These are phyloP conservation scores for Magnaporthales sp. DNA, from an alignment of 2,329 filamentous ascomycete species.

Conservation along the genomic window DNA sequence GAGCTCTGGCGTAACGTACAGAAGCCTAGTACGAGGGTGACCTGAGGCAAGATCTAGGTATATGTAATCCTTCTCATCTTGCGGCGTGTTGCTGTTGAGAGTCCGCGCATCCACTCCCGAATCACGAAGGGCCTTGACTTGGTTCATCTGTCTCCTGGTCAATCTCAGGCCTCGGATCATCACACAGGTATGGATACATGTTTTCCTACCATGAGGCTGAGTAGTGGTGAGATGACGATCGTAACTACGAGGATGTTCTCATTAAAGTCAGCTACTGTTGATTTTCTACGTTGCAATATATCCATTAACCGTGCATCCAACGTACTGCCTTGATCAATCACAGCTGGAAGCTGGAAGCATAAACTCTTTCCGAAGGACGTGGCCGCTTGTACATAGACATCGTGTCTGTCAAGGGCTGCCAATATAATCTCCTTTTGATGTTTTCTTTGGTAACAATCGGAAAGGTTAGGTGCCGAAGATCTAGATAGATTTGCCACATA, in stretches of 20 bases:
- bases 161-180: background rate
- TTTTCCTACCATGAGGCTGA: constrained; percentile 73
- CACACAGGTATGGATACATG: background rate
- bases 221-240: constrained; percentile 79
- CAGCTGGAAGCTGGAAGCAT: constrained; percentile 85
- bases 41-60: constrained; percentile 78
- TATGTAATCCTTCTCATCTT: constrained; percentile 56
- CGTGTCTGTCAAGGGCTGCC: constrained; percentile 70
- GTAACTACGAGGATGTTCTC: constrained; percentile 51
- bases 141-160: constrained; percentile 55
- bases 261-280: background rate
- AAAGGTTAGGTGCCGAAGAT: background rate
- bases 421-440: constrained; percentile 81
- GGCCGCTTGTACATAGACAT: constrained; percentile 89
- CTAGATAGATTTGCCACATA: background rate
- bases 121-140: constrained; percentile 70
- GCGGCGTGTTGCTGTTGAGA: constrained; percentile 74
- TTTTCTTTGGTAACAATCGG: constrained; percentile 42
- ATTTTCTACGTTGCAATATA: background rate
- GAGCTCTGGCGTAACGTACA: constrained; percentile 91
- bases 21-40: constrained; percentile 71
- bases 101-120: constrained; percentile 74
- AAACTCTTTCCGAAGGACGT: constrained; percentile 89
- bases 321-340: constrained; percentile 78
- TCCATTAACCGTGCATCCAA: constrained; percentile 16